Base-by-base conservation (phyloP, 495 filamentous ascomycete species). In the Aspergillus cristatus region DNA sequence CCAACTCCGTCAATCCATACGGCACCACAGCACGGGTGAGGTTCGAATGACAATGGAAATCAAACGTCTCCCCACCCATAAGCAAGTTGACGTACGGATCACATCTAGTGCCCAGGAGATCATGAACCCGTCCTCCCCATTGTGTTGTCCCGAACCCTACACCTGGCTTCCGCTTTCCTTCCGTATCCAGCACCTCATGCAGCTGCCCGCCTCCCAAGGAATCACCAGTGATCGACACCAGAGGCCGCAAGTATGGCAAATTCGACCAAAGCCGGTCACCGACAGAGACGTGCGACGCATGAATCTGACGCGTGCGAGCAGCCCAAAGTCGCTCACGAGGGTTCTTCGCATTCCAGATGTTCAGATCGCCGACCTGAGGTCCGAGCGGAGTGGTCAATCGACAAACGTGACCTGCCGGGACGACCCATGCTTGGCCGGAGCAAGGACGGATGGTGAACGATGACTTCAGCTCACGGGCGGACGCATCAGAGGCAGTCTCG, bases 11-110 rank as follows among this genome's bases (percentile, higher is more conserved):
- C 35, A 88, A 47, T 0, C 80, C 81, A 51, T 71, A 78, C 0
- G 77, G 78, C 1, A 78, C 48, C 18, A 88, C 71, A 0, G 84
- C 79, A 2, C 84, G 75, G 4, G 75, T 78, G 14, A 91, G 70
- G 45, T 91, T 91, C 14, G 80, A 86, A 50, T 85, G 83, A 57
- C 84, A 89, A 50, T 89, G 81, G 55, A 75, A 87, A 46, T 89
- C 81, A 47, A 82, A 88, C 4, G 66, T 67, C 39, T 74, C 70
- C 1, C 74, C 76, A n/a, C 71, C 78, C 42, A 88, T 72, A 42
- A 89, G 67, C 37, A 73, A 63, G 43, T 84, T 84, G 42, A 85
- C 71, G 42, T 86, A 87, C 7, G 81, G 81, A 57, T 86, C 82
- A 46, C 81, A 88, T 28, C 84, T 57, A 13, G 84, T 89, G 7